A percentile compares a stretch with the other conserved stretches of the same genome.
phyloP scores from a whole-genome alignment of 306 rosid genomes.

The Lotus japonicus region DNA sequence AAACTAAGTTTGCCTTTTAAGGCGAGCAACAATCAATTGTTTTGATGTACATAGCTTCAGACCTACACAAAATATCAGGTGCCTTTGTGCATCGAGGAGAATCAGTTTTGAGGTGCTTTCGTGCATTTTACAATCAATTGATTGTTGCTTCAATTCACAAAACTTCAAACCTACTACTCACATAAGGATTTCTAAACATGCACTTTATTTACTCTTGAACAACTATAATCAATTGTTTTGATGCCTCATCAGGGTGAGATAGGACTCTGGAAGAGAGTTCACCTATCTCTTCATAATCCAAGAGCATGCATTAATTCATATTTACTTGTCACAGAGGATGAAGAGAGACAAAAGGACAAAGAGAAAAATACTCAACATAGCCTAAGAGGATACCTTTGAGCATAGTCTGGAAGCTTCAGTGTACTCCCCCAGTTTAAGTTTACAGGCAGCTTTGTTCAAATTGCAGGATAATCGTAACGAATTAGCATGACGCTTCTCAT shows the following conservation, averaged over 20 bases:
- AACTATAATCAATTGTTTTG: too few relatives aligned
- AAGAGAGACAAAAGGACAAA: background rate
- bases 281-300: background rate
- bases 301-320: background rate
- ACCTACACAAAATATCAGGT: too few relatives aligned
- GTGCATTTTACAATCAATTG: too few relatives aligned
- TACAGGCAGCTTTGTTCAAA: conserved; percentile 63
- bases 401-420: conserved; percentile 46
- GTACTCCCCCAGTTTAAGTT: conserved; percentile 44
- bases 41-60: background rate
- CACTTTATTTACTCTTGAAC: too few relatives aligned
- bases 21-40: background rate
- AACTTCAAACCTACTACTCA: too few relatives aligned
- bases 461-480: conserved; percentile 42
- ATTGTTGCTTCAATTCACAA: too few relatives aligned
- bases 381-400: conserved; percentile 35
- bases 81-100: too few relatives aligned
- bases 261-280: background rate
- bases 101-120: too few relatives aligned
- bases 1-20: background rate
- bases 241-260: background rate
- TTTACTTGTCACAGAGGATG: background rate
- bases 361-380: background rate
- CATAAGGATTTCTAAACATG: too few relatives aligned
- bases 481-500: conserved; percentile 34